Evolutionary conservation across 805 yeast species (phyloP).

Genomic region (Nakazawaea siamensis): DNA sequence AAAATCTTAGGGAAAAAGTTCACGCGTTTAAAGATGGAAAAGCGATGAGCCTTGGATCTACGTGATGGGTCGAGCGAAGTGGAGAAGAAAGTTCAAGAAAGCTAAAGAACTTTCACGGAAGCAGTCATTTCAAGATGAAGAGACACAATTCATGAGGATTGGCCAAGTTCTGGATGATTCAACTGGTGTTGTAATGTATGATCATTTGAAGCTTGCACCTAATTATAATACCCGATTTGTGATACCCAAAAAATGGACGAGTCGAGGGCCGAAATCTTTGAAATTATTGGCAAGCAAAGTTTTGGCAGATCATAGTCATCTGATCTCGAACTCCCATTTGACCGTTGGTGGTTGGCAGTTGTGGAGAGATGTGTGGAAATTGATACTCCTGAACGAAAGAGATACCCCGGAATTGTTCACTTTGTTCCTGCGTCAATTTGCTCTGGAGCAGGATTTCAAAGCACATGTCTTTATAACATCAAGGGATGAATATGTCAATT

Average conservation of each 20-base stretch:
- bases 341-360: constrained; percentile 14
- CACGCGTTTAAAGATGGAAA: too few species aligned
- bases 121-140: too few species aligned
- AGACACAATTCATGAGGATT: constrained; percentile 12
- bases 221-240: not conserved
- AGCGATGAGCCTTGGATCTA: too few species aligned
- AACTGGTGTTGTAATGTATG: constrained; percentile 14
- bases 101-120: too few species aligned
- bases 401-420: constrained; percentile 23
- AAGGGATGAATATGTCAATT: not conserved
- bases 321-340: constrained; percentile 18
- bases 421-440: constrained; percentile 18
- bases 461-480: too few species aligned
- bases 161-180: constrained; percentile 15
- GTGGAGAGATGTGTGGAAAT: constrained; percentile 26
- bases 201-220: constrained; percentile 12
- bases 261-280: constrained; percentile 12
- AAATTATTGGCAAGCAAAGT: constrained; percentile 17
- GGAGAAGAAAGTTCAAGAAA: too few species aligned
- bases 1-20: too few species aligned
- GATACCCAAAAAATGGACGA: not conserved
- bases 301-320: constrained; percentile 18
- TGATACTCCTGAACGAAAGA: constrained; percentile 18
- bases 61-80: too few species aligned
- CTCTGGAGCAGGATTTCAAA: not conserved